phyloP scores from a whole-genome alignment of 192 early-diverging fungal species.

The Rhizophlyctis rosea region DNA sequence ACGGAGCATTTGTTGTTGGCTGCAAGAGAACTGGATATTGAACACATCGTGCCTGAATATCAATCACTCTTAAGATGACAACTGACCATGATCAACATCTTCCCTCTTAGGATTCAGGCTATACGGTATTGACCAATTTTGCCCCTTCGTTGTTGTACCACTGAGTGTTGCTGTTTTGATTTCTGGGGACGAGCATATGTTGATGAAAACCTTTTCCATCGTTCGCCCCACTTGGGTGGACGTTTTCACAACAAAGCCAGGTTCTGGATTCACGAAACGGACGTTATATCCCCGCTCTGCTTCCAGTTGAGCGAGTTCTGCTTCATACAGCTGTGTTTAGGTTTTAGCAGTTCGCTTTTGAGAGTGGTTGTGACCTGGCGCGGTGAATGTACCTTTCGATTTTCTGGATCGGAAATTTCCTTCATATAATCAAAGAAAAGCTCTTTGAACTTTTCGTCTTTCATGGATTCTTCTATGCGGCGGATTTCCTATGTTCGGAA shows the following conservation, averaged over 20 bases:
- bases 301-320: conserved; percentile 47
- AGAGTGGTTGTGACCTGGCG: not conserved
- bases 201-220: conserved; percentile 50
- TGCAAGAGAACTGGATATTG: conserved; percentile 4
- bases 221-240: conserved; percentile 17
- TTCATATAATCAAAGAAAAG: conserved; percentile 55
- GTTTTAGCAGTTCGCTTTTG: not conserved
- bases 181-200: conserved; percentile 50
- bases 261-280: conserved; percentile 48
- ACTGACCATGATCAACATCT: conserved; percentile 49
- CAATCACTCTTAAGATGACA: not conserved
- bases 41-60: not conserved
- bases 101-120: conserved; percentile 39
- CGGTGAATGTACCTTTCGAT: conserved; percentile 31
- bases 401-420: conserved; percentile 58
- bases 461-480: conserved; percentile 46
- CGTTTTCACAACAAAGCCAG: conserved; percentile 46
- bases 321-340: conserved; percentile 47
- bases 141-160: conserved; percentile 21
- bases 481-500: conserved; percentile 50
- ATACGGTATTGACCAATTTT: conserved; percentile 55
- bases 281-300: conserved; percentile 50
- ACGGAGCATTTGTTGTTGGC: conserved; percentile 41
- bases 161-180: conserved; percentile 29
- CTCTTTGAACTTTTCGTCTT: conserved; percentile 52